Conservation (phyloP, 192 early-diverging fungal species). For the Entomortierella lignicola region DNA sequence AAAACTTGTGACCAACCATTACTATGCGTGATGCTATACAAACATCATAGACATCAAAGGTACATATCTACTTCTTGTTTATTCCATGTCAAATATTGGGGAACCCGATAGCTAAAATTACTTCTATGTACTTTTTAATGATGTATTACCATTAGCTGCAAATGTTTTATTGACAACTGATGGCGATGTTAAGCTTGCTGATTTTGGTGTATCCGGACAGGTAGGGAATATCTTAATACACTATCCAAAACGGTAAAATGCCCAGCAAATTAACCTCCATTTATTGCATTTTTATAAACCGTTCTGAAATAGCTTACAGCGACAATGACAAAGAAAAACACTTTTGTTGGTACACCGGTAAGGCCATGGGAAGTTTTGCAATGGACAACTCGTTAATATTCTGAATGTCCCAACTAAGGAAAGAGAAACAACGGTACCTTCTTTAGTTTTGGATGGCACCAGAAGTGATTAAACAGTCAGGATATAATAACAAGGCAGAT, state of each 20-base stretch:
- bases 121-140: conserved; percentile 6
- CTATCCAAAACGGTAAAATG: too few species aligned
- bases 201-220: conserved; percentile 99
- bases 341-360: conserved; percentile 97
- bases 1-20: conserved; percentile 3
- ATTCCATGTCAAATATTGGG: background rate
- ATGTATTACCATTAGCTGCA: conserved; percentile 64
- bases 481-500: conserved; percentile 96
- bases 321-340: conserved; percentile 93
- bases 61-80: background rate
- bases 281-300: too few species aligned
- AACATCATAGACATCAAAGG: conserved; percentile 87
- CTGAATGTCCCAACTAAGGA: background rate
- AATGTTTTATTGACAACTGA: conserved; percentile 80
- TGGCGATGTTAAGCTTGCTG: conserved; percentile 93
- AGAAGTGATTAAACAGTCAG: conserved; percentile 94
- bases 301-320: conserved; percentile 77
- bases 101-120: background rate
- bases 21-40: background rate
- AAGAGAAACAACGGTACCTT: background rate
- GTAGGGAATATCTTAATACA: too few species aligned
- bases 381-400: too few species aligned
- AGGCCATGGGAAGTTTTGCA: too few species aligned
- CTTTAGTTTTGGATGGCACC: conserved; percentile 90
- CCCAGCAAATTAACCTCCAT: too few species aligned